phyloP scores from a whole-genome alignment of 2,329 filamentous ascomycete genomes.

The Hypoxylon sp. region DNA sequence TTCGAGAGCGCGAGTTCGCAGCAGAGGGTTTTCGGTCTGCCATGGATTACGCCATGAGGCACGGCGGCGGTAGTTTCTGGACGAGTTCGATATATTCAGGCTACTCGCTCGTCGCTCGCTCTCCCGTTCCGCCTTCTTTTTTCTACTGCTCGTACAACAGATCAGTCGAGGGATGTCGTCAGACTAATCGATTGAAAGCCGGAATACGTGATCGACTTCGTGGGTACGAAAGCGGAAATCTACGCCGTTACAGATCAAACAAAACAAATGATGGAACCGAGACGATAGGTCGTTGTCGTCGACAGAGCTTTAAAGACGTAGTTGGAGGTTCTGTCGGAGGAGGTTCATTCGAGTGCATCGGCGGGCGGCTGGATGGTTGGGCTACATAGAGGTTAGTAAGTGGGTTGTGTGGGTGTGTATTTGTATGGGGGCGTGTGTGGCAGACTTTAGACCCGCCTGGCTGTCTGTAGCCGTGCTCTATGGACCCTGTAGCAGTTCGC shows the following conservation, averaged over 20 bases:
- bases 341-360: conserved; percentile 39
- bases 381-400: conserved; percentile 24
- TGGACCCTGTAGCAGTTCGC: conserved; percentile 32
- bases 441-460: conserved; percentile 28
- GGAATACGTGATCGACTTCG: conserved; percentile 21
- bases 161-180: conserved; percentile 32
- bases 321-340: conserved; percentile 43
- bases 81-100: conserved; percentile 37
- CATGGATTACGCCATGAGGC: conserved; percentile 77
- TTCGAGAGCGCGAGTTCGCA: conserved; percentile 64
- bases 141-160: conserved; percentile 11
- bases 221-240: conserved; percentile 18
- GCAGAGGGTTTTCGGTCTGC: conserved; percentile 69
- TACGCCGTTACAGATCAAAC: conserved; percentile 2
- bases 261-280: conserved; percentile 18
- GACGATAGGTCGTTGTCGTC: conserved; percentile 18
- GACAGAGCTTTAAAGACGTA: conserved; percentile 12
- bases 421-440: conserved; percentile 11
- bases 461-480: conserved; percentile 33
- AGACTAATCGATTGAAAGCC: conserved; percentile 18
- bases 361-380: conserved; percentile 42
- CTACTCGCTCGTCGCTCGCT: conserved; percentile 13
- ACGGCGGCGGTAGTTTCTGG: conserved; percentile 48
- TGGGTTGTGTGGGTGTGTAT: conserved; percentile 33
- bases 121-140: conserved; percentile 3